These are phyloP conservation scores for Simplicillium sp. DNA, from an alignment of 2,329 filamentous ascomycete species.

Conservation along the genomic window DNA sequence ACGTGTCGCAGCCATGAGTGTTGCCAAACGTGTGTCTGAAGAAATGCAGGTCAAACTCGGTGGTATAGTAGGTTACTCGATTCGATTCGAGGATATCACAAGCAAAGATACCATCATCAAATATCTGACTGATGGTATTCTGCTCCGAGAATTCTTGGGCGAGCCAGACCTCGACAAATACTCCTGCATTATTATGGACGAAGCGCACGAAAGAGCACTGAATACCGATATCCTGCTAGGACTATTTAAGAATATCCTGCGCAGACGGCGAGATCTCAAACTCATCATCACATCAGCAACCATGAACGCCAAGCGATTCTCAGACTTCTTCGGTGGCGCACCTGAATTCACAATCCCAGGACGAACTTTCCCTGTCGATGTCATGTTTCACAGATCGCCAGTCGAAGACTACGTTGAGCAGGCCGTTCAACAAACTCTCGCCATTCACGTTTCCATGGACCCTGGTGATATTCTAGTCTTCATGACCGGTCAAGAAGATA, in stretches of 20 bases:
- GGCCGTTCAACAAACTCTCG: slow-evolving; percentile 88
- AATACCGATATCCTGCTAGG: slow-evolving; percentile 98
- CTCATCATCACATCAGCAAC: slow-evolving; percentile 96
- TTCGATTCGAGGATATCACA: slow-evolving; percentile 96
- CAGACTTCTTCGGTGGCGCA: slow-evolving; percentile 89
- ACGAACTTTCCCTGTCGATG: slow-evolving; percentile 91
- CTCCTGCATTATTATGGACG: slow-evolving; percentile 98
- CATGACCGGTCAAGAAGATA: slow-evolving; percentile 99
- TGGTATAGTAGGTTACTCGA: slow-evolving; percentile 85
- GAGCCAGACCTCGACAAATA: slow-evolving; percentile 92
- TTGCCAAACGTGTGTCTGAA: slow-evolving; percentile 94
- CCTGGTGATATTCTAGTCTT: slow-evolving; percentile 92
- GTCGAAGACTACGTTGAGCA: slow-evolving; percentile 98
- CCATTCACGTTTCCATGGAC: slow-evolving; percentile 93
- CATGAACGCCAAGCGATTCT: slow-evolving; percentile 96
- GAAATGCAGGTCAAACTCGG: slow-evolving; percentile 95
- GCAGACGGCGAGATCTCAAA: slow-evolving; percentile 82
- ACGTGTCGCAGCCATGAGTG: slow-evolving; percentile 96
- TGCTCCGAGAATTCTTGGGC: slow-evolving; percentile 85
- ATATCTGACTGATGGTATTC: slow-evolving; percentile 97
- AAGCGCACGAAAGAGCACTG: slow-evolving; percentile 91
- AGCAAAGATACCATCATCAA: slow-evolving; percentile 94
- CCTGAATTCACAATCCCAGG: slow-evolving; percentile 96
- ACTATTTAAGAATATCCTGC: slow-evolving; percentile 91
- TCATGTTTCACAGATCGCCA: slow-evolving; percentile 88